These are phyloP conservation scores for Austroboletus eburneus DNA, from an alignment of 768 basidiomycete genomes.

Conservation along the genomic window DNA sequence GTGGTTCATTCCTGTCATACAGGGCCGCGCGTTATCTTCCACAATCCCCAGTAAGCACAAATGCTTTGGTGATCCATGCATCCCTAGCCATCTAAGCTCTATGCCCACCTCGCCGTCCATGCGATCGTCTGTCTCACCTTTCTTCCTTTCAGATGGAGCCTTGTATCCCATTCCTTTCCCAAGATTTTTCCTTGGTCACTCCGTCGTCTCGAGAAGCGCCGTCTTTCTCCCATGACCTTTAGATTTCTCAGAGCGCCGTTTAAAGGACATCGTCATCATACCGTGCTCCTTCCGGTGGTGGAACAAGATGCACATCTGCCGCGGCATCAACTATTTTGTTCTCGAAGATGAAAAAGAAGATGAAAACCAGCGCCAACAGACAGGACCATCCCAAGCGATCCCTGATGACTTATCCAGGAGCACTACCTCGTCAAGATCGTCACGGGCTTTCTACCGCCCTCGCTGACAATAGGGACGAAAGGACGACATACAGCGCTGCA, in stretches of 20 bases:
- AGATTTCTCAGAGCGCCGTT: constrained; percentile 10
- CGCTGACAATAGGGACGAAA: constrained; percentile 13
- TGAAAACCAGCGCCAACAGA: no score
- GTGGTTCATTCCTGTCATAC: neutral
- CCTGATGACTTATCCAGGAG: neutral
- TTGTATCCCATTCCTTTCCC: no score
- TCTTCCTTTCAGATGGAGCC: no score
- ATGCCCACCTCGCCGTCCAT: neutral
- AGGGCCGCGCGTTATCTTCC: neutral
- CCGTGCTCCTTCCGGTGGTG: constrained; percentile 7
- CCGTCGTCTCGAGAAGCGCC: neutral
- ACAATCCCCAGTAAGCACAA: neutral
- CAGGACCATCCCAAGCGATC: no score
- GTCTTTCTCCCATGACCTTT: neutral
- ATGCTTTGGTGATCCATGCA: constrained; percentile 1
- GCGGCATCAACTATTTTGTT: neutral
- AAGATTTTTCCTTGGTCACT: no score
- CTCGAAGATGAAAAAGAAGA: constrained; percentile 5
- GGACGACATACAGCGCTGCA: constrained; percentile 6
- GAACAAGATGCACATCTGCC: neutral
- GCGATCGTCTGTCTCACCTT: no score
- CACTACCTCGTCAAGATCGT: constrained; percentile 12
- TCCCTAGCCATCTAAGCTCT: neutral
- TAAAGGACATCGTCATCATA: constrained; percentile 3
- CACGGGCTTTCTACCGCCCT: constrained; percentile 18